These are phyloP conservation scores for Hypoxylon sp. DNA, from an alignment of 2,329 filamentous ascomycete genomes.

Conservation along the genomic window DNA sequence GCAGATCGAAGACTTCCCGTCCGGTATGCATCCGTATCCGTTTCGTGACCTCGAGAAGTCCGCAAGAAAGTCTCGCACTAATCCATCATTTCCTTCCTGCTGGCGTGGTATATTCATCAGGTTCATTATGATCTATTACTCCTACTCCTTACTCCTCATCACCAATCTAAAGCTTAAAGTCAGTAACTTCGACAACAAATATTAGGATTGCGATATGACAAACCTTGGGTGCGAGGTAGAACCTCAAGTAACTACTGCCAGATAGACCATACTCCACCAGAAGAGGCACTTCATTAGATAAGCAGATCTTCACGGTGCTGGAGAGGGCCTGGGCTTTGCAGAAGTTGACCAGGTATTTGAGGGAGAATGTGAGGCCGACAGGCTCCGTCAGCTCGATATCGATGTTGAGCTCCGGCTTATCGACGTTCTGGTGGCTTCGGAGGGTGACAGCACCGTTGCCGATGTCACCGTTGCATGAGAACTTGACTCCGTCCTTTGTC, in stretches of 20 bases:
- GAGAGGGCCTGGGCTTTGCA: constrained; percentile 96
- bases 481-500: constrained; percentile 97
- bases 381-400: constrained; percentile 93
- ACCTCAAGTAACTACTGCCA: constrained; percentile 90
- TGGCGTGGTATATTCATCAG: constrained; percentile 42
- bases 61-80: constrained; percentile 27
- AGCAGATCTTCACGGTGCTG: constrained; percentile 86
- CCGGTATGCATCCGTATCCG: constrained; percentile 35
- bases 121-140: constrained; percentile 41
- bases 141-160: constrained; percentile 69
- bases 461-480: constrained; percentile 93
- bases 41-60: constrained; percentile 24
- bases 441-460: constrained; percentile 95
- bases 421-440: constrained; percentile 87
- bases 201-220: constrained; percentile 48
- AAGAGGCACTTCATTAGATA: constrained; percentile 96
- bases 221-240: constrained; percentile 99
- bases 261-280: constrained; percentile 90
- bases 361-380: constrained; percentile 94
- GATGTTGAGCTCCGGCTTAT: constrained; percentile 89
- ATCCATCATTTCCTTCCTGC: constrained; percentile 25
- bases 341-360: constrained; percentile 99
- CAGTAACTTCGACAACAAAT: constrained; percentile 50
- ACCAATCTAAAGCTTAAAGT: constrained; percentile 71
- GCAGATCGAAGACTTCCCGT: constrained; percentile 21